Base-by-base conservation (phyloP, 1,139 yeast species). In the Lizanozyma gosingica region DNA sequence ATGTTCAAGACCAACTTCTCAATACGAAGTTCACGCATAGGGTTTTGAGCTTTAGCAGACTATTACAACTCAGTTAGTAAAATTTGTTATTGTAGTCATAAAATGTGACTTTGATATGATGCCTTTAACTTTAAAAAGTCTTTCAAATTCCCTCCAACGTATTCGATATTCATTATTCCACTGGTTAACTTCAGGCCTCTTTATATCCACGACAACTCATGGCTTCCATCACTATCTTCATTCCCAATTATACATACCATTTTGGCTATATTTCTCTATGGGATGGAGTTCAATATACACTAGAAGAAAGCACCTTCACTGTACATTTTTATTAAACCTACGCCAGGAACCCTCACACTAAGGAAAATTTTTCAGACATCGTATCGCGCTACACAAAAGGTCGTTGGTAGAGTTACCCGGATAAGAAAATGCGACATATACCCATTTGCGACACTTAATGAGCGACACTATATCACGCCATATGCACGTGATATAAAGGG, bases 1-100 rank as follows among this genome's bases (percentile, higher is more conserved):
- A 92, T 92, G 94, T 92, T 94, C 76, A 92, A 86, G 75, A 92
- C 97, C 76, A 92, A 84, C 79, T 92, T 94, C 80, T 92, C 97
- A 78, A 92, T 92, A 79, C 85, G 92, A 77, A 94, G 81, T 63
- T 92, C 97, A 78, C 96, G 94, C 98, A 94, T 92, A 76, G 86
- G 63, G 60, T 71, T 71, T 65, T 67, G 73, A 54, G 71, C 51
- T 59, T 65, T 57, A 50, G 61, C 56, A 51, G 63, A 57, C 60
- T 55, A 46, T 22, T 22, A 22, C 29, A 6, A 11, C 9, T 22
- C 11, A 22, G 29, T 22, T n/a, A n/a, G n/a, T n/a, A n/a, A 16
- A 15, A 14, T 29, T 39, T 22, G 29, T 22, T 22, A 11, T 22
- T 11, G 11, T 11, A 22, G 11, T 22, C 6, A 22, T 22, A 22